A percentile compares a stretch with the other conserved stretches of the same genome.
These are phyloP conservation scores for Kurtzmaniella quercitrusa DNA, from an alignment of 1,139 yeast genomes.

Conservation along the genomic window DNA sequence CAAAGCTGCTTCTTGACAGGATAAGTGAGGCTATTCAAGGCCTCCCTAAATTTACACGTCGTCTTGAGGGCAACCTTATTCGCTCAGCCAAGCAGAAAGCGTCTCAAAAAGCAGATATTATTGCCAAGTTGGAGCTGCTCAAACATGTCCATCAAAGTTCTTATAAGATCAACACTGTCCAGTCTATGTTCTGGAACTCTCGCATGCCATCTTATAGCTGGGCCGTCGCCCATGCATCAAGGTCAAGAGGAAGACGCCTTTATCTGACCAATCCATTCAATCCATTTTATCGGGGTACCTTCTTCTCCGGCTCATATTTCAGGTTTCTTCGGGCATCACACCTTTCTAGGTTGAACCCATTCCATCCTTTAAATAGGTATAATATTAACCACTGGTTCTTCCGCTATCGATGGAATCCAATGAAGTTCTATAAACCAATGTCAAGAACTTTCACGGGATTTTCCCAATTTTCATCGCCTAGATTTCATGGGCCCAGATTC, in stretches of 20 bases:
- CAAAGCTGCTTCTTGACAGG: background rate
- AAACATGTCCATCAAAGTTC: background rate
- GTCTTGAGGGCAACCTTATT: background rate
- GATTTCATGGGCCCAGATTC: constrained; percentile 1
- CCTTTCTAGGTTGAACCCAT: constrained; percentile 5
- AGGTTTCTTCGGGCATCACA: constrained; percentile 1
- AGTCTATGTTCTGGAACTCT: background rate
- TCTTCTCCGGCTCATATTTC: constrained; percentile 1
- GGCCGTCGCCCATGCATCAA: background rate
- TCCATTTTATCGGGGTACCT: constrained; percentile 5
- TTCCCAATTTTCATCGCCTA: constrained; percentile 5
- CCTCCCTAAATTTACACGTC: background rate
- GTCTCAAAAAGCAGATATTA: background rate
- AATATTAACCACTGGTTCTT: constrained; percentile 1
- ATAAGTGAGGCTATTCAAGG: background rate
- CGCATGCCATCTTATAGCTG: background rate
- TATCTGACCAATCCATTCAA: constrained; percentile 10
- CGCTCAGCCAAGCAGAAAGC: background rate
- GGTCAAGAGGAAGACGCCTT: background rate
- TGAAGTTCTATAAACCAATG: constrained; percentile 1
- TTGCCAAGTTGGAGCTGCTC: background rate
- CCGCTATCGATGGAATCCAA: background rate
- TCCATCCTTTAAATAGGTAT: constrained; percentile 7
- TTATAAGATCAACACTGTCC: background rate
- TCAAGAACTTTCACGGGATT: constrained; percentile 6